Evolutionary conservation across 73 alveolate species (phyloP).

Genomic region (Stentor roeselii): DNA sequence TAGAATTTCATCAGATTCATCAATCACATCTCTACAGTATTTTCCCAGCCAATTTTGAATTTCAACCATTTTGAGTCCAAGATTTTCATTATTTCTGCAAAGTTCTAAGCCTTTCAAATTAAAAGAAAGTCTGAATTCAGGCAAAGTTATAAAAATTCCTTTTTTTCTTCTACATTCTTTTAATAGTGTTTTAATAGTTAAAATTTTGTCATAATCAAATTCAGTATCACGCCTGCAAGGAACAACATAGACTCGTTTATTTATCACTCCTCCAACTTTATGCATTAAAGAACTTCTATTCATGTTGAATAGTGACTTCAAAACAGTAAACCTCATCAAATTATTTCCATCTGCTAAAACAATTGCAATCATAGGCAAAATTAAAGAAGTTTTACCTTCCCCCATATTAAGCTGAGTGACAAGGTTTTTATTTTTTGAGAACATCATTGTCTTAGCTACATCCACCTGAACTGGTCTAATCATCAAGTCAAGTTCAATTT

Average conservation of each 20-base stretch:
- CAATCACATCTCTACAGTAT: slow-evolving; percentile 10
- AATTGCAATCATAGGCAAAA: background rate
- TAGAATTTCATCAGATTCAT: slow-evolving; percentile 34
- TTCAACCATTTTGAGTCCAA: background rate
- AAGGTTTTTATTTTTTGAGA: background rate
- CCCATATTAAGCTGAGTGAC: slow-evolving; percentile 39
- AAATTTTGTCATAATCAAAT: background rate
- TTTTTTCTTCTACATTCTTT: background rate
- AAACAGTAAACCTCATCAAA: background rate
- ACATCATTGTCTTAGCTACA: slow-evolving; percentile 32
- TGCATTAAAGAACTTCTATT: background rate
- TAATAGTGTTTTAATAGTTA: background rate
- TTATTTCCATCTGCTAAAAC: background rate
- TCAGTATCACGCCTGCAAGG: slow-evolving; percentile 23
- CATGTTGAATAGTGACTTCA: background rate
- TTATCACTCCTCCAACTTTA: slow-evolving; percentile 17
- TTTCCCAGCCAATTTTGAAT: background rate
- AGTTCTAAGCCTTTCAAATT: background rate
- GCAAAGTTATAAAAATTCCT: background rate
- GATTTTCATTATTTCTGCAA: background rate
- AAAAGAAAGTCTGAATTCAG: background rate
- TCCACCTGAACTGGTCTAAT: slow-evolving; percentile 32
- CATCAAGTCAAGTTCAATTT: slow-evolving; percentile 32
- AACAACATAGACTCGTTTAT: slow-evolving; percentile 11
- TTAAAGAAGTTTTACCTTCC: slow-evolving; percentile 32